Evolutionary conservation across 495 filamentous ascomycete genomes (phyloP).

Genomic region (Penicillium maclennaniae): DNA sequence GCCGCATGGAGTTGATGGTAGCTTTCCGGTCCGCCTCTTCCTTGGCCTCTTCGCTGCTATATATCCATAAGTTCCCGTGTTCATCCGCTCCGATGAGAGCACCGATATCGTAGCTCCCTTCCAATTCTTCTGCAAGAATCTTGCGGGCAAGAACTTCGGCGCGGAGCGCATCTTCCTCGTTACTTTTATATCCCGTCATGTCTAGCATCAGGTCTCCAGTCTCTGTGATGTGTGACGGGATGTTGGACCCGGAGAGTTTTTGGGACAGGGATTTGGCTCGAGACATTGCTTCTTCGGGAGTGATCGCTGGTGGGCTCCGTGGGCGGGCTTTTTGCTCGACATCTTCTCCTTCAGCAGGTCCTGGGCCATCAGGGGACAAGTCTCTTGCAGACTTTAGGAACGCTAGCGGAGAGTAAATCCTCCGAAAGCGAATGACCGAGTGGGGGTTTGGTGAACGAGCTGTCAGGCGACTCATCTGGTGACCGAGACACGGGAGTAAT

Average conservation of each 20-base stretch:
- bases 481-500: conserved; percentile 63
- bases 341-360: conserved; percentile 3
- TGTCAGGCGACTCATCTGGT: conserved; percentile 45
- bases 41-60: conserved; percentile 95
- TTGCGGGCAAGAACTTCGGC: conserved; percentile 93
- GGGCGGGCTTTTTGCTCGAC: conserved; percentile 38
- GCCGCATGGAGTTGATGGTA: conserved; percentile 48
- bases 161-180: conserved; percentile 83
- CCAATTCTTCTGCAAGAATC: conserved; percentile 89
- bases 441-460: conserved; percentile 29
- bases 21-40: conserved; percentile 59
- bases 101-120: conserved; percentile 94
- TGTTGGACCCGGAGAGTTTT: conserved; percentile 83
- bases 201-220: conserved; percentile 97
- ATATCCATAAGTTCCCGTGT: conserved; percentile 96
- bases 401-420: conserved; percentile 36
- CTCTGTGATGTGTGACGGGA: conserved; percentile 85
- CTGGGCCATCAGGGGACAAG: conserved; percentile 1
- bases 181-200: conserved; percentile 94
- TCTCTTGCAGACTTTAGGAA: conserved; percentile 6
- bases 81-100: conserved; percentile 93
- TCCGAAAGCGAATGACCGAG: conserved; percentile 54
- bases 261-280: conserved; percentile 83
- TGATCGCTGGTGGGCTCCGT: conserved; percentile 72
- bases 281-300: conserved; percentile 69